Conservation (phyloP, 768 basidiomycete genomes). For the Rhodosporidiobolus sp. region DNA sequence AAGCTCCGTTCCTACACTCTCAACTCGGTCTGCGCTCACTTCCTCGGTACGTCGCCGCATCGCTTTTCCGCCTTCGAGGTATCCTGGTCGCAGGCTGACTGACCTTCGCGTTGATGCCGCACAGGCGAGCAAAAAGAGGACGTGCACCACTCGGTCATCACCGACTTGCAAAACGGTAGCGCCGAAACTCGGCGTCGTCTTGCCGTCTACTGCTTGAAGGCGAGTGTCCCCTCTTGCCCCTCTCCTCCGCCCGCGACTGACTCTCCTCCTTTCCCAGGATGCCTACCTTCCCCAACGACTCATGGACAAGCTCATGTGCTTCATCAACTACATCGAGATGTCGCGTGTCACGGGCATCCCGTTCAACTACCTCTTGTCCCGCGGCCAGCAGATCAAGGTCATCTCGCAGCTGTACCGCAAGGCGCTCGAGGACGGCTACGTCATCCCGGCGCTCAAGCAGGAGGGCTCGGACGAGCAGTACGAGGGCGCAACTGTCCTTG, state of each 20-base stretch:
- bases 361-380: constrained; percentile 88
- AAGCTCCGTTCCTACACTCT: constrained; percentile 95
- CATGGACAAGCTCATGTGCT: constrained; percentile 97
- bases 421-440: constrained; percentile 84
- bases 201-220: constrained; percentile 98
- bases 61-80: neutral
- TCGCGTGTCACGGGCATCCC: constrained; percentile 99
- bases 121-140: constrained; percentile 93
- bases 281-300: constrained; percentile 95
- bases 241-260: neutral
- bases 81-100: neutral
- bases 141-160: constrained; percentile 97
- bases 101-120: neutral
- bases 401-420: constrained; percentile 91
- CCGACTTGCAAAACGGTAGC: constrained; percentile 94
- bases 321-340: constrained; percentile 98
- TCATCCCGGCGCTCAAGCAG: constrained; percentile 77
- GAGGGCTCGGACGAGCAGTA: constrained; percentile 97
- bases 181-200: constrained; percentile 85
- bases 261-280: constrained; percentile 59
- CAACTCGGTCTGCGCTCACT: constrained; percentile 96
- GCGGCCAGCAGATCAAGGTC: constrained; percentile 98
- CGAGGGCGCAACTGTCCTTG: constrained; percentile 98
- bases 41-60: constrained; percentile 57
- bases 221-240: constrained; percentile 44